Evolutionary conservation across 345 rosid genomes (phyloP), one percentile per base, ranked within the genome.

Genomic region (Eucalyptus dawsonii): DNA sequence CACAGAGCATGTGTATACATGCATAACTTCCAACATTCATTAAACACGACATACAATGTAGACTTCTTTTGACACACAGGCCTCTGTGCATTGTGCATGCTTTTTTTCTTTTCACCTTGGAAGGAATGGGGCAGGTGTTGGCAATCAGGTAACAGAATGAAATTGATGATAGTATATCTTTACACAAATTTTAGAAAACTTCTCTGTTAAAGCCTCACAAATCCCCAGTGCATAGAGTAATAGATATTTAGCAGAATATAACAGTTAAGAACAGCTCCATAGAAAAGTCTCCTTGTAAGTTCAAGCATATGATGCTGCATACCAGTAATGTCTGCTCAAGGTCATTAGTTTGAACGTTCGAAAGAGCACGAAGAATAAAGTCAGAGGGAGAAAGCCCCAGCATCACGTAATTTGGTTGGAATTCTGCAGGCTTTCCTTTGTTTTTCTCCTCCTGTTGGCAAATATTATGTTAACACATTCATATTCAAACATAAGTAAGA

Each of bases 251-350:
- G 76, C 76, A 65, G 76, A n/a, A 65, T n/a, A n/a, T 65, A 65
- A 65, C 76, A 65, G 76, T 37, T 37, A 72, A 0, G 3, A 72
- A 72, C 45, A 37, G 45, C 45, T 72, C 83, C 83, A 72, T 72
- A 37, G 27, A 76, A 72, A 76, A 76, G 83, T 22, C 47, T 37
- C 27, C 76, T 2, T 14, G 37, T 65, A 65, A n/a, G 76, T 65
- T 65, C 76, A 65, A 19, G 80, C 50, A 83, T n/a, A 34, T 16
- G 56, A 50, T 54, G 67, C 80, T 31, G 87, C 88, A 88, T 94
- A 98, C 99, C 99, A 98, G 93, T 88, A 96, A 93, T 65, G 97
- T 93, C 95, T 96, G 97, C 93, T 97, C 99, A 89, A 98, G 94
- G 92, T 97, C 97, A 92, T 96, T 98, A 87, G 96, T 93, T 89